Conservation (phyloP, 768 basidiomycete species). For the Asterophora lycoperdoides region DNA sequence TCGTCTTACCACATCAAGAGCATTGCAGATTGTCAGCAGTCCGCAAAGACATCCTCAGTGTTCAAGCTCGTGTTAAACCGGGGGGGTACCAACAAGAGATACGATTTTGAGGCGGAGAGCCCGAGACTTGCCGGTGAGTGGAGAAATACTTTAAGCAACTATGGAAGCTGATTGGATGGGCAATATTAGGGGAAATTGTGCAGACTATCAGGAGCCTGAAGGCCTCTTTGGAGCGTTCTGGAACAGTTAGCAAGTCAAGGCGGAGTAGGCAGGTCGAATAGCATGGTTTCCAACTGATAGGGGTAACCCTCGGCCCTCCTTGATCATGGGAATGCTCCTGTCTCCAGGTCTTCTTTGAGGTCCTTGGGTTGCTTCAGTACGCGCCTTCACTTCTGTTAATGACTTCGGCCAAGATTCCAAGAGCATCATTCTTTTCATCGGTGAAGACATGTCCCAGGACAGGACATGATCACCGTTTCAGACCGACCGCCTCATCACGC, state of each 20-base stretch:
- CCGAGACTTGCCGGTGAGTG: slow-evolving; percentile 71
- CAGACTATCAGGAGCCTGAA: slow-evolving; percentile 67
- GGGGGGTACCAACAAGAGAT: slow-evolving; percentile 76
- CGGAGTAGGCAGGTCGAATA: slow-evolving; percentile 55
- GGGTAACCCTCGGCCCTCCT: too few relatives aligned
- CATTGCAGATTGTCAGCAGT: slow-evolving; percentile 80
- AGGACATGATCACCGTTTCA: too few relatives aligned
- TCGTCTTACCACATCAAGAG: slow-evolving; percentile 90
- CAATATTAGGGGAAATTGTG: slow-evolving; percentile 64
- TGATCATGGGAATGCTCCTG: too few relatives aligned
- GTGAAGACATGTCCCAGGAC: too few relatives aligned
- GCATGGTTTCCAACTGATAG: too few relatives aligned
- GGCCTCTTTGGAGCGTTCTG: slow-evolving; percentile 56
- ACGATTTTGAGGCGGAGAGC: slow-evolving; percentile 95
- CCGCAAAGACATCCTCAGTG: slow-evolving; percentile 68
- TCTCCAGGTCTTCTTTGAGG: too few relatives aligned
- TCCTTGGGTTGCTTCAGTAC: too few relatives aligned
- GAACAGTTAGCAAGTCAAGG: slow-evolving; percentile 57
- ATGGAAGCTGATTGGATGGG: slow-evolving; percentile 2
- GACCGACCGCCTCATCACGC: too few relatives aligned
- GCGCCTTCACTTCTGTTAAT: too few relatives aligned
- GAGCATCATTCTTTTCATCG: too few relatives aligned
- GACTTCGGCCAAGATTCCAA: too few relatives aligned
- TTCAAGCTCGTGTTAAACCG: slow-evolving; percentile 89
- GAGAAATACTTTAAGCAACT: background rate